These are phyloP conservation scores for Cryptococcus neoformans DNA, from an alignment of 1,284 basidiomycete genomes.

Conservation along the genomic window DNA sequence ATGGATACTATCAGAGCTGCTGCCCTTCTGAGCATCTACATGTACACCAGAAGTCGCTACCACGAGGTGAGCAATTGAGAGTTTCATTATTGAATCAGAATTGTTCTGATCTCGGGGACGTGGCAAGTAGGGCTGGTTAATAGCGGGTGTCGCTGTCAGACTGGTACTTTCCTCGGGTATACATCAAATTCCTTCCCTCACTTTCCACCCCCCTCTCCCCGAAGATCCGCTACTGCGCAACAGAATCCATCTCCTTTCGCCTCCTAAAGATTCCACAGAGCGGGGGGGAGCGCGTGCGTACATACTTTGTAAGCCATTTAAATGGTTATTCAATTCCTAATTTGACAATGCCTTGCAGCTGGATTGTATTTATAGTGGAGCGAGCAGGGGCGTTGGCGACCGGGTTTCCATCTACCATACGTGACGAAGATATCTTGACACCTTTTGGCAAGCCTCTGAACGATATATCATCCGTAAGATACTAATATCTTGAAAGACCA, in stretches of 20 bases:
- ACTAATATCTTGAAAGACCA: not conserved
- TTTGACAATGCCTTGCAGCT: conserved; percentile 17
- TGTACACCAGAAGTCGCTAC: conserved; percentile 36
- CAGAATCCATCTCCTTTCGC: conserved; percentile 32
- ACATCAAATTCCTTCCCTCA: conserved; percentile 37
- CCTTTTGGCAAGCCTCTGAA: conserved; percentile 34
- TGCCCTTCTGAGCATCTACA: conserved; percentile 37
- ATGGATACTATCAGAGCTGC: conserved; percentile 42
- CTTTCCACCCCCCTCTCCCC: conserved; percentile 18
- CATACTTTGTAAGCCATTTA: conserved; percentile 30
- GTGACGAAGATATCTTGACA: conserved; percentile 41
- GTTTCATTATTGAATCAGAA: too few species aligned
- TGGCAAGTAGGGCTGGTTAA: conserved; percentile 30
- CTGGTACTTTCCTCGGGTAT: conserved; percentile 41
- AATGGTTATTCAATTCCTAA: not conserved
- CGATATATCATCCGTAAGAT: conserved; percentile 33
- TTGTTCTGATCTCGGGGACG: not conserved
- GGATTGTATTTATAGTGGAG: conserved; percentile 38
- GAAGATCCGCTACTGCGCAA: conserved; percentile 33
- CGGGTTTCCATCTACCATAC: conserved; percentile 33
- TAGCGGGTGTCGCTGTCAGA: conserved; percentile 32
- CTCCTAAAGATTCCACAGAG: conserved; percentile 41
- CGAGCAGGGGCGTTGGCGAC: conserved; percentile 37
- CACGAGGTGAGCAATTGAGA: conserved; percentile 26
- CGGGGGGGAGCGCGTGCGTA: conserved; percentile 43